Percentiles rank a stretch among this genome's conserved stretches.
Conservation (phyloP, 352 stramenopile species). For the Globisporangium nagaii region DNA sequence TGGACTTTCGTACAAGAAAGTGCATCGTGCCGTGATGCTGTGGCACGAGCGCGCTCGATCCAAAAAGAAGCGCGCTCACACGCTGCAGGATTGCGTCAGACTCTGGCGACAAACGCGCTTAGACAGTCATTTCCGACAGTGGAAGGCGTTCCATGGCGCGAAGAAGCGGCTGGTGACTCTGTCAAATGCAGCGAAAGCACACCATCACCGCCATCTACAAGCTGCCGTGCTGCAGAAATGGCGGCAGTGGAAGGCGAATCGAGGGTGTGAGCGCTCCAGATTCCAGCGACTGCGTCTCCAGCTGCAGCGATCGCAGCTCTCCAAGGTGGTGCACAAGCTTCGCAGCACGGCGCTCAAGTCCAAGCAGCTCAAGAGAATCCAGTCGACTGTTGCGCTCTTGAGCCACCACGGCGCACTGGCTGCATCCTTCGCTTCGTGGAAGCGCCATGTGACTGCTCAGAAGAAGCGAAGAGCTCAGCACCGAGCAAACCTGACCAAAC, state of each 20-base stretch:
- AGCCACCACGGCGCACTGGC: neutral
- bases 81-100: neutral
- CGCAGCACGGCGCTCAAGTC: neutral
- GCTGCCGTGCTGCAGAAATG: neutral
- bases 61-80: neutral
- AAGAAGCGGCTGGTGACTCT: neutral
- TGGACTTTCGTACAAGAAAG: neutral
- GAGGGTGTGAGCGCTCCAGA: neutral
- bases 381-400: neutral
- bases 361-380: constrained; percentile 1
- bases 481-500: neutral
- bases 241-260: neutral
- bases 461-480: neutral
- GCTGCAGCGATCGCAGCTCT: neutral
- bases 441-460: neutral
- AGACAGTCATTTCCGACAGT: constrained; percentile 10
- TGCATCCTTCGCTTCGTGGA: constrained; percentile 4
- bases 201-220: neutral
- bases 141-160: neutral
- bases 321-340: neutral
- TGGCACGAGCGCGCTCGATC: constrained; percentile 4
- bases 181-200: neutral
- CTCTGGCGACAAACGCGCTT: constrained; percentile 19
- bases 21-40: neutral
- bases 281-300: neutral